Base-by-base conservation (phyloP, 345 rosid genomes). In the Brassica rapa region DNA sequence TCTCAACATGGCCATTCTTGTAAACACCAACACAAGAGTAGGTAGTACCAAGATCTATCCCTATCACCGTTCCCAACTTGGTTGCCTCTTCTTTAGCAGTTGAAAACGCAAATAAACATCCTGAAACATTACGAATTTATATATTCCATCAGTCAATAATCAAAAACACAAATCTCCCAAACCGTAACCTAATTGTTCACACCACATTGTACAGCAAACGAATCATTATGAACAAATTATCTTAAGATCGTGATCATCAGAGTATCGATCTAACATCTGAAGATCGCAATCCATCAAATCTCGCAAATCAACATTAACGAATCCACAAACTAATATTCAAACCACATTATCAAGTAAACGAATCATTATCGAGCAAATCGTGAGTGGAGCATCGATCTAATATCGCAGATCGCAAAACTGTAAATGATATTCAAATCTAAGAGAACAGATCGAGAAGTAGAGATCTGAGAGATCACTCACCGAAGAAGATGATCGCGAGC, bases 21-120 rank as follows among this genome's bases (percentile, higher is more conserved):
- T 94, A 94, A 46, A 94, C 98, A 81, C 98, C 98, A 57, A 94
- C 98, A 84, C 98, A 94, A 0, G 98, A 94, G 67, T 94, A 94
- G 0, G 98, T 94, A 6, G 98, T 94, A 0, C 98, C 98, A 25
- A 94, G 97, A 73, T 94, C 98, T 29, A 94, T 94, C 55, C 98
- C 98, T 8, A 94, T 94, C 0, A 92, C 98, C 1, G 98, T 88
- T 68, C 98, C 98, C 79, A 94, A 78, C 87, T 92, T 92, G 88
- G 87, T 81, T 0, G 88, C 84, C 59, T 87, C 90, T 74, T 87
- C 90, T 73, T 87, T 87, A 2, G 90, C 90, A 43, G 68, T 79
- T 0, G 89, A 72, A 35, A 81, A 55, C 19, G 89, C 87, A 84
- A 83, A 86, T 1, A 88, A 46, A 71, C 85, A 86, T 73, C 87